A percentile compares a stretch with the other conserved stretches of the same genome.
phyloP scores from a whole-genome alignment of 208 protist genomes.

The Leishmania arabica region DNA sequence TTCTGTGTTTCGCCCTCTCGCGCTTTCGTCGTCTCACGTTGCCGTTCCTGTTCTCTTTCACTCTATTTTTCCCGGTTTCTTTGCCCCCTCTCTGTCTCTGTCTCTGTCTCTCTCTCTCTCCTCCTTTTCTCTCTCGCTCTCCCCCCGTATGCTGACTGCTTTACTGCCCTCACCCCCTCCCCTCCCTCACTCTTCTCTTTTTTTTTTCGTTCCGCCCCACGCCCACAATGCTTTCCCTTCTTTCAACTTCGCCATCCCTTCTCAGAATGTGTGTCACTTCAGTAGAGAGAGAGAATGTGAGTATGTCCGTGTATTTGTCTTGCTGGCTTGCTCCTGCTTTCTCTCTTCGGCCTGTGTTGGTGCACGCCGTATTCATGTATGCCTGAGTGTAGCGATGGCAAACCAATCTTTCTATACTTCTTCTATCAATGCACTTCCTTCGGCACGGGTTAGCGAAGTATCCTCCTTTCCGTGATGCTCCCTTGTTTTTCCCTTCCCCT shows the following conservation, averaged over 20 bases:
- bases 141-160: background rate
- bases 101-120: background rate
- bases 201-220: background rate
- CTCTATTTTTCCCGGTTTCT: background rate
- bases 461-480: background rate
- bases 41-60: background rate
- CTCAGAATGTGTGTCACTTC: background rate
- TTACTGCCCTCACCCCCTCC: background rate
- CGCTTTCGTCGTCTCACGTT: background rate
- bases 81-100: background rate
- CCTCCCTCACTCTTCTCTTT: background rate
- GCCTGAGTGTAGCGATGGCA: background rate
- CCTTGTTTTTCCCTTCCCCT: background rate
- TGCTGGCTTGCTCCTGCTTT: background rate
- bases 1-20: background rate
- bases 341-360: background rate
- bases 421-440: background rate
- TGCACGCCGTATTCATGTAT: background rate
- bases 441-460: background rate
- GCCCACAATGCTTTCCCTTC: background rate
- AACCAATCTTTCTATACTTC: background rate
- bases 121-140: background rate
- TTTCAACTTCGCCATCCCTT: background rate
- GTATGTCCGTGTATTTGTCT: background rate
- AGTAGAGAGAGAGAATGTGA: background rate